Evolutionary conservation across 495 filamentous ascomycete species (phyloP), one percentile per base, ranked within the genome.

Genomic region (Neurospora hispaniola): DNA sequence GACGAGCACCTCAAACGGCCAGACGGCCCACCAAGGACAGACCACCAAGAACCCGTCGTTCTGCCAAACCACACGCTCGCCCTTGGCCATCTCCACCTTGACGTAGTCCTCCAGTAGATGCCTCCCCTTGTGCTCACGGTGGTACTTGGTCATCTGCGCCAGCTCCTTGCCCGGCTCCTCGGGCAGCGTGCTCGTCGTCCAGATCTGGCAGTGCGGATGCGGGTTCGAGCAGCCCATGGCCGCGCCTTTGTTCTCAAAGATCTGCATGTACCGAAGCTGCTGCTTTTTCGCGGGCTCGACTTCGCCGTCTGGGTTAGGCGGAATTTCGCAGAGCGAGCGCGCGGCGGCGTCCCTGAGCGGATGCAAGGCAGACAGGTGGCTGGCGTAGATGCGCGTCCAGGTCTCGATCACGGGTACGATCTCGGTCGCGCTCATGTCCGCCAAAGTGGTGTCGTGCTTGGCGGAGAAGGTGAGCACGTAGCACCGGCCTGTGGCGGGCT

Each of bases 141-240:
- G 86, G 82, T 99, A 98, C 75, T 89, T 90, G 75, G 86, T 79
- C 85, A 98, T 82, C 76, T 97, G 89, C 69, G 84, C 83, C 62
- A 97, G 83, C 80, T 99, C 96, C 23, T 90, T 84, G 2, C 85
- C 86, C 2, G 93, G 93, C 80, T 99, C 96, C 78, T 97, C 94
- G 5, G 96, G 96, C 70, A 97, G 81, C 14, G 90, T 89, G 44
- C 91, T 95, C 14, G 94, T 97, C 10, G 93, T 96, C 96, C 96
- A 99, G 75, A 97, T 88, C 79, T 99, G 96, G 69, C 96, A 94
- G 82, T 98, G 96, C 0, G 96, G 96, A 82, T 99, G 96, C 8
- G 96, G 96, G 80, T 99, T 99, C 3, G 96, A 98, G 86, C 96
- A 99, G 41, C 96, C 96, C 96, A 99, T 99, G 5, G 96, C 93